These are phyloP conservation scores for Prunus salicina DNA, from an alignment of 306 rosid genomes.

Conservation along the genomic window DNA sequence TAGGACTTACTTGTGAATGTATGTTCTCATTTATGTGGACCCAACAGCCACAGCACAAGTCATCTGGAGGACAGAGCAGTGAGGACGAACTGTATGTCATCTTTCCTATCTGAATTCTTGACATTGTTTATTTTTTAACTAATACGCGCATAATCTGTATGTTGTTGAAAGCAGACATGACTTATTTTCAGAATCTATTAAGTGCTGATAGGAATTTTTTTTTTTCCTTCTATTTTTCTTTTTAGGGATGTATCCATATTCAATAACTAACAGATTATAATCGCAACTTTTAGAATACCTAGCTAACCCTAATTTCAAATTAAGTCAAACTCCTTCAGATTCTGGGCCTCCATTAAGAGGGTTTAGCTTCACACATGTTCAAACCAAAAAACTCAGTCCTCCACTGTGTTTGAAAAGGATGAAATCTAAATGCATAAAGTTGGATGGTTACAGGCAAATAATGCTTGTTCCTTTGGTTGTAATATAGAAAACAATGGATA, in stretches of 20 bases:
- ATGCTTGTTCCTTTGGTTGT: no score
- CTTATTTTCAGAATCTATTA: not conserved
- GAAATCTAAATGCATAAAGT: no score
- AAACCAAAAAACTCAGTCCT: no score
- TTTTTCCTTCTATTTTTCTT: not conserved
- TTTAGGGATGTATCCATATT: not conserved
- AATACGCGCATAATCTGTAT: not conserved
- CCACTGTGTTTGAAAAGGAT: no score
- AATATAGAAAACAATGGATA: no score
- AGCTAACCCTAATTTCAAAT: no score
- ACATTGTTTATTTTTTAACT: not conserved
- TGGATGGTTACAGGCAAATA: no score
- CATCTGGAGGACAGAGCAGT: conserved; percentile 23
- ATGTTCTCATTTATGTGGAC: conserved; percentile 27
- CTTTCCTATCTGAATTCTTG: conserved; percentile 13
- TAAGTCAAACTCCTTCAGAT: no score
- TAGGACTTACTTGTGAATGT: conserved; percentile 7
- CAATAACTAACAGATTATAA: no score
- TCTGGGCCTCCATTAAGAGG: no score
- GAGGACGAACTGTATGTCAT: conserved; percentile 48
- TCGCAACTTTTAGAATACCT: no score
- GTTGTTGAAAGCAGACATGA: not conserved
- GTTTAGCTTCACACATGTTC: no score
- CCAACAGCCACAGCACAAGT: conserved; percentile 29
- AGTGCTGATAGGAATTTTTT: not conserved